Conservation (phyloP, 306 rosid species). For the Begonia peltatifolia region DNA sequence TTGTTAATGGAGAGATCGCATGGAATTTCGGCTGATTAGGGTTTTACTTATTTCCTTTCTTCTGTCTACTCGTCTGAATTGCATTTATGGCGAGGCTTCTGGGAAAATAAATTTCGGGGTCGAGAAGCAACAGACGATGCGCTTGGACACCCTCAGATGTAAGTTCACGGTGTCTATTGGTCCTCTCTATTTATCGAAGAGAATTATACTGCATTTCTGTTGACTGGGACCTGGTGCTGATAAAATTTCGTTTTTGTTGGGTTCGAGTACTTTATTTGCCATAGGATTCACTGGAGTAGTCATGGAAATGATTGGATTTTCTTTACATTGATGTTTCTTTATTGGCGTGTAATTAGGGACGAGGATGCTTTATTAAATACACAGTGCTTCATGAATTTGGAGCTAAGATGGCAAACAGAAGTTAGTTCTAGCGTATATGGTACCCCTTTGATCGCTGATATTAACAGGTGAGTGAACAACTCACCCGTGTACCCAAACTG, state of each 20-base stretch:
- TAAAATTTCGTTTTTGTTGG: background rate
- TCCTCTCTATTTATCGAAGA: background rate
- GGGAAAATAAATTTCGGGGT: conserved; percentile 53
- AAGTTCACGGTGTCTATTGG: conserved; percentile 8
- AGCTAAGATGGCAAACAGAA: conserved; percentile 97
- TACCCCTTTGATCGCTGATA: conserved; percentile 84
- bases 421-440: conserved; percentile 95
- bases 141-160: conserved; percentile 73
- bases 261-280: background rate
- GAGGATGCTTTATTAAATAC: conserved; percentile 86
- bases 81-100: conserved; percentile 36
- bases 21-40: conserved; percentile 33
- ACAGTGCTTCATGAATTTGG: conserved; percentile 76
- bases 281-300: conserved; percentile 1
- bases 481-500: too few species aligned
- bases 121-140: conserved; percentile 87
- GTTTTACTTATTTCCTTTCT: conserved; percentile 27
- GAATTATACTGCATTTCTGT: background rate
- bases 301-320: background rate
- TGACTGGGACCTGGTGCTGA: background rate
- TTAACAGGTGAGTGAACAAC: conserved; percentile 45
- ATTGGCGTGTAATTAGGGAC: conserved; percentile 24
- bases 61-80: conserved; percentile 20
- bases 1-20: conserved; percentile 13
- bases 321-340: background rate